These are phyloP conservation scores for Globisporangium yorkense DNA, from an alignment of 352 stramenopile species.

Conservation along the genomic window DNA sequence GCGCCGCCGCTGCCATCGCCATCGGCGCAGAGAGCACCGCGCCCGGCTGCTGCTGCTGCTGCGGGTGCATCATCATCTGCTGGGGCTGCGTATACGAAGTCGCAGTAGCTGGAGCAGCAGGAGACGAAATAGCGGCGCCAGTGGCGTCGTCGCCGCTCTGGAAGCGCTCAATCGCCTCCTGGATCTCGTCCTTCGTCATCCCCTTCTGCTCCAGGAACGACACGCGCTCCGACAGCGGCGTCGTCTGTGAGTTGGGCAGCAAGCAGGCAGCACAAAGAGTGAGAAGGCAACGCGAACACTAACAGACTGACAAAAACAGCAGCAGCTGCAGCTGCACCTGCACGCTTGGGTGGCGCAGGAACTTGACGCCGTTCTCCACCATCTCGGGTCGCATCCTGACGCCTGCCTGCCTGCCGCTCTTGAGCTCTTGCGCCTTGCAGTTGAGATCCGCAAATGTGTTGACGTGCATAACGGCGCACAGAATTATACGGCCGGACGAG, in stretches of 20 bases:
- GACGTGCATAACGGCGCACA: not conserved
- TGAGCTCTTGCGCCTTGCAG: not conserved
- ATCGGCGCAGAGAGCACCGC: constrained; percentile 31
- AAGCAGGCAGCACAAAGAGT: not conserved
- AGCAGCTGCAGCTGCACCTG: constrained; percentile 27
- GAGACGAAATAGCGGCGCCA: not conserved
- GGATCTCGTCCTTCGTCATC: constrained; percentile 77
- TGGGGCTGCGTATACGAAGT: constrained; percentile 9
- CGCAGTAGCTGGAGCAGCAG: not conserved
- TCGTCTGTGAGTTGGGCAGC: constrained; percentile 20
- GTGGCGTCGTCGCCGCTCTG: constrained; percentile 22
- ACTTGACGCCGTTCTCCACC: constrained; percentile 76
- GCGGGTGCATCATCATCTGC: constrained; percentile 4
- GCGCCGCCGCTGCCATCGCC: constrained; percentile 37
- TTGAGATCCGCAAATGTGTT: constrained; percentile 6
- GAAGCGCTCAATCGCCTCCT: constrained; percentile 65
- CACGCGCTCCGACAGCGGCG: constrained; percentile 69
- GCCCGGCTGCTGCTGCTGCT: constrained; percentile 7
- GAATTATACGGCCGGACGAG: not conserved
- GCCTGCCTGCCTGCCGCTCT: not conserved
- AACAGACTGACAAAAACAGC: not conserved
- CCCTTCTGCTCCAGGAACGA: constrained; percentile 79
- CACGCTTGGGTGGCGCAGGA: constrained; percentile 75
- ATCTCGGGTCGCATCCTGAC: constrained; percentile 51
- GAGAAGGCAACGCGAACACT: not conserved